Conservation (phyloP, 1,284 basidiomycete genomes). For the Jaminaea rosea region DNA sequence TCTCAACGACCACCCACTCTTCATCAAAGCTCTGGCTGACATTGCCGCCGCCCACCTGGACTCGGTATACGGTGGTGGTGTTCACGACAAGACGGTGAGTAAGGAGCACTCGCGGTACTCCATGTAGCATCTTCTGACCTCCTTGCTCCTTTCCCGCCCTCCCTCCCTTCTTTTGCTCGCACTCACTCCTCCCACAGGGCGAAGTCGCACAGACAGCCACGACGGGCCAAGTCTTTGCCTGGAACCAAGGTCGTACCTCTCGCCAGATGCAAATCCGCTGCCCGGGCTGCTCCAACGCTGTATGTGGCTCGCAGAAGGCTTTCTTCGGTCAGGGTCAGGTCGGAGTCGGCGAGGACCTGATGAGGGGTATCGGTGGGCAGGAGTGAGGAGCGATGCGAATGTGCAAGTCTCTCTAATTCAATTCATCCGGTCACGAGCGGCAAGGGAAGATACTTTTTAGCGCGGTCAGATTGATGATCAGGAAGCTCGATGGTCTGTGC, state of each 20-base stretch:
- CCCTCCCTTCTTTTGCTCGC: neutral
- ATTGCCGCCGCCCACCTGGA: slow-evolving; percentile 71
- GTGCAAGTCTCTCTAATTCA: neutral
- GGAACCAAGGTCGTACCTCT: slow-evolving; percentile 53
- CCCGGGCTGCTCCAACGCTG: slow-evolving; percentile 82
- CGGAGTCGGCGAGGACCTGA: slow-evolving; percentile 12
- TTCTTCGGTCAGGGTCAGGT: slow-evolving; percentile 57
- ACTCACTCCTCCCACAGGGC: neutral
- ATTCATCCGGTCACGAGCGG: neutral
- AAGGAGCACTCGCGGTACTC: too few relatives aligned
- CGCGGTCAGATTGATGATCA: too few relatives aligned
- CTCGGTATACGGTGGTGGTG: neutral
- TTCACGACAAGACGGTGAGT: too few relatives aligned
- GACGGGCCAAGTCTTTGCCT: slow-evolving; percentile 5
- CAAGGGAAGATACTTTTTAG: too few relatives aligned
- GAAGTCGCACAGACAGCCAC: neutral
- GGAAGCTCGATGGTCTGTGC: too few relatives aligned
- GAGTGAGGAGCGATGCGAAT: neutral
- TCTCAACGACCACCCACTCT: slow-evolving; percentile 95
- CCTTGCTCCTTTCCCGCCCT: neutral
- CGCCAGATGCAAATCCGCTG: slow-evolving; percentile 79
- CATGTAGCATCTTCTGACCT: too few relatives aligned
- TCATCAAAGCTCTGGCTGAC: slow-evolving; percentile 91
- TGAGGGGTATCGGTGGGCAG: neutral
- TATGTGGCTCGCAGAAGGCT: slow-evolving; percentile 74